Evolutionary conservation across 2,329 filamentous ascomycete genomes (phyloP).

Genomic region (Dothideomycetidae sp.): DNA sequence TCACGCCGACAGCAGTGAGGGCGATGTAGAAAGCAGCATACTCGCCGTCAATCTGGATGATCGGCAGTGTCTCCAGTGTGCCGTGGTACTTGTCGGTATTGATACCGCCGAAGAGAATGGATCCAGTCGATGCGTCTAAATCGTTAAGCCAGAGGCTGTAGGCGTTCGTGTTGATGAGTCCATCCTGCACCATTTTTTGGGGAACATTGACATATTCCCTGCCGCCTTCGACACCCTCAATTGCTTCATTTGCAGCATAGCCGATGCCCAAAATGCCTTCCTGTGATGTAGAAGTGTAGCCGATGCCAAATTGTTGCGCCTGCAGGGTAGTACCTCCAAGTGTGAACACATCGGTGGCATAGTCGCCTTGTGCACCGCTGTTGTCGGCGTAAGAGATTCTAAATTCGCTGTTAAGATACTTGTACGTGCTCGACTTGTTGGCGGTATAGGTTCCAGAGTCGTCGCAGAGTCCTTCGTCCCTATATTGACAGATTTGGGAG

Average conservation of each 20-base stretch:
- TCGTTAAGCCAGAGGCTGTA: slow-evolving; percentile 55
- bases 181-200: slow-evolving; percentile 47
- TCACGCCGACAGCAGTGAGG: slow-evolving; percentile 33
- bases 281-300: slow-evolving; percentile 44
- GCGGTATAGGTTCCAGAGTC: slow-evolving; percentile 53
- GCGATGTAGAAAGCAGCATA: slow-evolving; percentile 42
- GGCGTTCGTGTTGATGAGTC: slow-evolving; percentile 46
- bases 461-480: slow-evolving; percentile 36
- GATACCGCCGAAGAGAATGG: slow-evolving; percentile 66
- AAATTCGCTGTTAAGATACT: slow-evolving; percentile 59
- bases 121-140: slow-evolving; percentile 48
- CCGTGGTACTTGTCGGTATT: slow-evolving; percentile 61
- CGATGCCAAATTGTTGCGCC: slow-evolving; percentile 57
- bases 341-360: slow-evolving; percentile 57
- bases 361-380: slow-evolving; percentile 62
- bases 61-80: slow-evolving; percentile 44
- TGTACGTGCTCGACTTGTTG: slow-evolving; percentile 61
- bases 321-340: slow-evolving; percentile 42
- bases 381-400: slow-evolving; percentile 83
- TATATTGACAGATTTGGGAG: slow-evolving; percentile 44
- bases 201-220: slow-evolving; percentile 46
- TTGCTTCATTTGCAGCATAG: slow-evolving; percentile 65
- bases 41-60: slow-evolving; percentile 34
- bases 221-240: slow-evolving; percentile 42
- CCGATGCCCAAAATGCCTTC: slow-evolving; percentile 78